Evolutionary conservation across 23 red algal species (phyloP).

Genomic region (Cyanidiococcus yangmingshanensis): DNA sequence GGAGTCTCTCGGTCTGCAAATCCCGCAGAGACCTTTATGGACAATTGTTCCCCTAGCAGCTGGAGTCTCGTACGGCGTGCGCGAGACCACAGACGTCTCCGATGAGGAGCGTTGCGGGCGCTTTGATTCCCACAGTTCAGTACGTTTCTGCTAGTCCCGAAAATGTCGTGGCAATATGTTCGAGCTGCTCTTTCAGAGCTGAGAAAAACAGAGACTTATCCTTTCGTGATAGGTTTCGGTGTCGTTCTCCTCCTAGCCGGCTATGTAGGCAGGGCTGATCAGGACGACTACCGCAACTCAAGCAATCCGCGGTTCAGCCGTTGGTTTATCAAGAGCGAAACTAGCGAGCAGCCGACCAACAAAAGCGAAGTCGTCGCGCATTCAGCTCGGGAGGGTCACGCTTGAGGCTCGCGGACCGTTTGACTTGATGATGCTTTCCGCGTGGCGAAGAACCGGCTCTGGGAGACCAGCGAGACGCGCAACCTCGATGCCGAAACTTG

Average conservation of each 20-base stretch:
- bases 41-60: too few relatives aligned
- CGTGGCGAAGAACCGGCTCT: slow-evolving; percentile 5
- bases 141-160: too few relatives aligned
- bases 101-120: too few relatives aligned
- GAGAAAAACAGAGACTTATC: not conserved
- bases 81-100: too few relatives aligned
- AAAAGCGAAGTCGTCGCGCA: not conserved
- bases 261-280: not conserved
- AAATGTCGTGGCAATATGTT: not conserved
- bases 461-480: slow-evolving; percentile 21
- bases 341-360: not conserved
- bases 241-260: not conserved
- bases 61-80: too few relatives aligned
- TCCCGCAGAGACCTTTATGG: too few relatives aligned
- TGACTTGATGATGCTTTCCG: slow-evolving; percentile 1
- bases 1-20: too few relatives aligned
- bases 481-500: slow-evolving; percentile 30
- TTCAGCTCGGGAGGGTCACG: not conserved
- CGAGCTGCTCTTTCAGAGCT: not conserved
- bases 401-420: not conserved
- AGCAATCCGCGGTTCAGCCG: not conserved
- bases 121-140: too few relatives aligned
- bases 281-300: not conserved
- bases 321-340: not conserved
- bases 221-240: slow-evolving; percentile 5